These are phyloP conservation scores for Ascochyta clinopodiicola DNA, from an alignment of 2,329 filamentous ascomycete genomes.

Conservation along the genomic window DNA sequence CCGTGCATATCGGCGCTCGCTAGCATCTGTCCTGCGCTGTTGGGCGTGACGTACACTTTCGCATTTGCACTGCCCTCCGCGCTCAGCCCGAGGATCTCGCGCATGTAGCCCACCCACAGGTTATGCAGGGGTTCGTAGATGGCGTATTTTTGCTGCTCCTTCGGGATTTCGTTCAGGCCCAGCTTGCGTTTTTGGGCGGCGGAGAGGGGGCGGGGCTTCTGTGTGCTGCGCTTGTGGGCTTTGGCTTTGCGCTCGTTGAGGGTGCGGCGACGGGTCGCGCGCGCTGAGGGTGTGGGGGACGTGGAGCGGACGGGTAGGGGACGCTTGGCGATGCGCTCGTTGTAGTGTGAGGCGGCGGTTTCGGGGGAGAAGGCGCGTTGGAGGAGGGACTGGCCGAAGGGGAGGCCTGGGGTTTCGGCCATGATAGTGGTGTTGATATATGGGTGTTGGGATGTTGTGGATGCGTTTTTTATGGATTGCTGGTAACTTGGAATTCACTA, in stretches of 20 bases:
- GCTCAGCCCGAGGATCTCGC: slow-evolving; percentile 75
- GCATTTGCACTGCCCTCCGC: slow-evolving; percentile 25
- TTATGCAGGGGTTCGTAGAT: slow-evolving; percentile 78
- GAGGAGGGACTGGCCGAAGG: slow-evolving; percentile 65
- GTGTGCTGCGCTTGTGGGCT: slow-evolving; percentile 44
- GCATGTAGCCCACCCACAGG: slow-evolving; percentile 86
- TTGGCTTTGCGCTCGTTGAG: slow-evolving; percentile 54
- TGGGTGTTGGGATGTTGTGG: neutral
- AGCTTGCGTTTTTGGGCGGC: slow-evolving; percentile 77
- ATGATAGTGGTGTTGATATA: slow-evolving; percentile 15
- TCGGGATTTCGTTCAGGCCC: slow-evolving; percentile 76
- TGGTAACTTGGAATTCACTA: too few relatives aligned
- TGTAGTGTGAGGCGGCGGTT: slow-evolving; percentile 73
- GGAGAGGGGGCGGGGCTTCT: slow-evolving; percentile 73
- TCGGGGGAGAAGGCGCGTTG: slow-evolving; percentile 79
- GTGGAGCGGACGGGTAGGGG: slow-evolving; percentile 79
- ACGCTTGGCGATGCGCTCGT: slow-evolving; percentile 82
- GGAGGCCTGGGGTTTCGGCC: slow-evolving; percentile 21
- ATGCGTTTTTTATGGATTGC: neutral
- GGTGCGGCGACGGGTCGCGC: slow-evolving; percentile 55
- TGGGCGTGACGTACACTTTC: slow-evolving; percentile 60
- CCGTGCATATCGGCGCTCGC: slow-evolving; percentile 91
- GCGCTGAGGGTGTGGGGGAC: slow-evolving; percentile 65
- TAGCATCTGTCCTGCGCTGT: slow-evolving; percentile 73
- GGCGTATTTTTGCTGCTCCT: slow-evolving; percentile 71